Evolutionary conservation across 768 basidiomycete species (phyloP).

Genomic region (Chalciporus piperatus): DNA sequence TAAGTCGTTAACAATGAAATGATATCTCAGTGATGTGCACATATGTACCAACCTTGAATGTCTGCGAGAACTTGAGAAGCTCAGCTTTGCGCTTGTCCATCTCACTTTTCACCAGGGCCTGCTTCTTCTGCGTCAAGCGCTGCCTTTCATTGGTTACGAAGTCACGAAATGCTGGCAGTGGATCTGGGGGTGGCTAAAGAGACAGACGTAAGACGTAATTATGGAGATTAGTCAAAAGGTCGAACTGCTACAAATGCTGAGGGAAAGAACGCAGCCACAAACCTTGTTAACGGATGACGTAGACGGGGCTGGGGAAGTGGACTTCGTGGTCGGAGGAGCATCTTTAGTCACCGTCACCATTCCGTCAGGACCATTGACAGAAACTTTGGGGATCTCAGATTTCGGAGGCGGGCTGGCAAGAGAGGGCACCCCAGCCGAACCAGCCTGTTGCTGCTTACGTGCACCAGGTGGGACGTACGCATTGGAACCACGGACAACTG

Average conservation of each 20-base stretch:
- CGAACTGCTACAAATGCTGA: background rate
- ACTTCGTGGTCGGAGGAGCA: conserved; percentile 48
- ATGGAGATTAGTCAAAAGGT: conserved; percentile 6
- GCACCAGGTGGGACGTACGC: conserved; percentile 96
- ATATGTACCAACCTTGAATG: conserved; percentile 74
- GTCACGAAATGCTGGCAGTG: conserved; percentile 82
- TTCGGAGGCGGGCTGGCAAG: conserved; percentile 27
- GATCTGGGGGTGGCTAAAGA: conserved; percentile 63
- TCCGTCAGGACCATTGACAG: conserved; percentile 79
- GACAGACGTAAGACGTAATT: conserved; percentile 4
- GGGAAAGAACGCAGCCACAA: conserved; percentile 7
- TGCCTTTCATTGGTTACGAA: conserved; percentile 93
- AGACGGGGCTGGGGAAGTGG: conserved; percentile 63
- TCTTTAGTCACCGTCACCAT: conserved; percentile 42
- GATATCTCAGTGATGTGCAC: background rate
- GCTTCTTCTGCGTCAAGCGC: conserved; percentile 85
- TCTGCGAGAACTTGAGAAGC: conserved; percentile 87
- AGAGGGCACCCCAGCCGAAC: conserved; percentile 28
- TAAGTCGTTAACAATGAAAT: background rate
- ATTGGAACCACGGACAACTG: conserved; percentile 82
- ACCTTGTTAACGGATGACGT: conserved; percentile 51
- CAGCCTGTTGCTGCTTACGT: conserved; percentile 42
- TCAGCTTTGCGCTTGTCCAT: conserved; percentile 95
- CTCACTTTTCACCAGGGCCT: conserved; percentile 84
- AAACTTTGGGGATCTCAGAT: conserved; percentile 65